phyloP scores from a whole-genome alignment of 2,329 filamentous ascomycete species.

The Claviceps pazoutovae region DNA sequence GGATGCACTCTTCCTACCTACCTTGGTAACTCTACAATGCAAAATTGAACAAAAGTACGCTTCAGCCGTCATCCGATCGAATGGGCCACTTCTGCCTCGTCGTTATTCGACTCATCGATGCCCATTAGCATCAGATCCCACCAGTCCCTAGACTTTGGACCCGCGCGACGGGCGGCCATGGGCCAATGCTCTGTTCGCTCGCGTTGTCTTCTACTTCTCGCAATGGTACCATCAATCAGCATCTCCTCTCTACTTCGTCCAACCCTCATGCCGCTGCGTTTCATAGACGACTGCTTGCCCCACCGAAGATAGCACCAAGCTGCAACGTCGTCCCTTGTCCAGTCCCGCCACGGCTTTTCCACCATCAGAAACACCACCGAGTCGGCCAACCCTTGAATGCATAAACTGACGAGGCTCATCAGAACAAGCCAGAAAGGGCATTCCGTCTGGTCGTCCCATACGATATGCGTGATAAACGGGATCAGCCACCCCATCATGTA shows the following conservation, averaged over 20 bases:
- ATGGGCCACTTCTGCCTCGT: background rate
- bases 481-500: constrained; percentile 62
- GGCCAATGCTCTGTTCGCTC: constrained; percentile 27
- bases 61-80: background rate
- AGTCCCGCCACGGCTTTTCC: constrained; percentile 52
- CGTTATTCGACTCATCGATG: constrained; percentile 3
- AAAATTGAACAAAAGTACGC: background rate
- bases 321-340: constrained; percentile 4
- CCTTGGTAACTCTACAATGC: background rate
- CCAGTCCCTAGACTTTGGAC: constrained; percentile 13
- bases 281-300: constrained; percentile 1
- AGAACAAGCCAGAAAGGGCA: constrained; percentile 44
- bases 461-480: constrained; percentile 52
- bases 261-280: constrained; percentile 10
- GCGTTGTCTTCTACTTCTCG: constrained; percentile 32
- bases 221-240: constrained; percentile 33
- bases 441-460: constrained; percentile 16
- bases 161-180: constrained; percentile 7
- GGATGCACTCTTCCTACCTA: background rate
- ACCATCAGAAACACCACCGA: constrained; percentile 52
- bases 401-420: constrained; percentile 42
- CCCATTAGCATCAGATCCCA: constrained; percentile 15
- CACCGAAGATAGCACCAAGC: background rate
- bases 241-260: constrained; percentile 40
- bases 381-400: constrained; percentile 53